phyloP scores from a whole-genome alignment of 768 basidiomycete species.

The Mycena rebaudengoi region DNA sequence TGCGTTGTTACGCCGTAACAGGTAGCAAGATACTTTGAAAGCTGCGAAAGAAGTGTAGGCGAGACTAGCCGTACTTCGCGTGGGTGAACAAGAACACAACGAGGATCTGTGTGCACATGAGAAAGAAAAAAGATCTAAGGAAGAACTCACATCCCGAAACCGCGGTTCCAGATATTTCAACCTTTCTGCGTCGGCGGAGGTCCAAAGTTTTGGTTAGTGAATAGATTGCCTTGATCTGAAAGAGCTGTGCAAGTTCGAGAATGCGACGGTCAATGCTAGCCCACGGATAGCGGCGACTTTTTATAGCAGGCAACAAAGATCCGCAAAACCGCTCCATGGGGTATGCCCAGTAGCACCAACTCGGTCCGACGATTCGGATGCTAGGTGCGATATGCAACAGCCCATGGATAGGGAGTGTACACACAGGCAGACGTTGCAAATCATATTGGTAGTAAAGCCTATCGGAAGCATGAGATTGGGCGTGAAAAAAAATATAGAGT shows the following conservation, averaged over 20 bases:
- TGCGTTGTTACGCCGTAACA: neutral
- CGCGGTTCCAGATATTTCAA: neutral
- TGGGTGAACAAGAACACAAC: neutral
- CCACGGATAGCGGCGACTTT: conserved; percentile 28
- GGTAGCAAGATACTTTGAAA: neutral
- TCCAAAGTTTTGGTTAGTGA: neutral
- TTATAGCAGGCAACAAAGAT: conserved; percentile 20
- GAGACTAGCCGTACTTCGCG: neutral
- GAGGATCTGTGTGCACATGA: neutral
- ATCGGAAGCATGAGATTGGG: too few relatives aligned
- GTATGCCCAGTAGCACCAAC: conserved; percentile 36
- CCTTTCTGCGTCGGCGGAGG: neutral
- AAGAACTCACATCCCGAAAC: neutral
- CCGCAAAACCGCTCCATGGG: conserved; percentile 36
- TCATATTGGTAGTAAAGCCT: conserved; percentile 40
- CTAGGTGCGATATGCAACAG: conserved; percentile 2
- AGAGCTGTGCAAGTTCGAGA: conserved; percentile 11
- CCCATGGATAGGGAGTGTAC: conserved; percentile 42
- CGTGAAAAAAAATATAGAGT: neutral
- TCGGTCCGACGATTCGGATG: conserved; percentile 28
- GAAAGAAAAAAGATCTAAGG: neutral
- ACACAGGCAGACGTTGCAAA: conserved; percentile 31
- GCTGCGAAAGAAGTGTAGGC: neutral
- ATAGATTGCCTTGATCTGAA: neutral
- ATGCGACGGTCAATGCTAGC: conserved; percentile 19